These are phyloP conservation scores for Coriolopsis trogii DNA, from an alignment of 1,284 basidiomycete genomes.

Conservation along the genomic window DNA sequence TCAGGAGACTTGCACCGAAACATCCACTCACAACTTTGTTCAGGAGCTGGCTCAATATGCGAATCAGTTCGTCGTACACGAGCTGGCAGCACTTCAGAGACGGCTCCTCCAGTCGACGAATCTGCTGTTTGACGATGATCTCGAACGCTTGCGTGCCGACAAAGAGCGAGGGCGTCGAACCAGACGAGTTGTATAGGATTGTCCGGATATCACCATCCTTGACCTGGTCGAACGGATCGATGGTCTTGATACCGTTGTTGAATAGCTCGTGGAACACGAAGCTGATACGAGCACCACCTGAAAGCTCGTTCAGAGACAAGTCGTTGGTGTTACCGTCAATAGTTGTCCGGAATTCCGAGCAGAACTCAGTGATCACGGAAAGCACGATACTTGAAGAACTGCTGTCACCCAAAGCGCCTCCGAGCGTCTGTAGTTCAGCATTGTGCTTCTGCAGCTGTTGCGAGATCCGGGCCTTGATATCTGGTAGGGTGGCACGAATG, in stretches of 20 bases:
- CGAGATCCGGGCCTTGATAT: constrained; percentile 94
- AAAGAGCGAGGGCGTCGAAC: constrained; percentile 94
- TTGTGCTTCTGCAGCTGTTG: constrained; percentile 88
- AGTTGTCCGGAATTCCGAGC: constrained; percentile 92
- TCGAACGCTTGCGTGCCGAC: constrained; percentile 97
- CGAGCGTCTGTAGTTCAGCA: constrained; percentile 83
- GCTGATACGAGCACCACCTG: constrained; percentile 95
- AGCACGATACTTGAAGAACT: constrained; percentile 91
- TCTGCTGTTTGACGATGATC: constrained; percentile 98
- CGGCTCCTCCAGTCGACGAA: constrained; percentile 94
- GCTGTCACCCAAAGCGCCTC: constrained; percentile 84
- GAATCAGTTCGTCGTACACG: constrained; percentile 96
- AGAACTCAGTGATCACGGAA: constrained; percentile 97
- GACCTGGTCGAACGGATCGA: constrained; percentile 98
- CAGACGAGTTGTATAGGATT: constrained; percentile 96
- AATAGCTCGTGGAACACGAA: constrained; percentile 99
- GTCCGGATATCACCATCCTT: constrained; percentile 98
- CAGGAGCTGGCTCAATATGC: constrained; percentile 91
- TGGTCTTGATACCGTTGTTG: constrained; percentile 93
- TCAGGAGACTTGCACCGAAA: constrained; percentile 12
- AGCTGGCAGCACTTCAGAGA: constrained; percentile 91
- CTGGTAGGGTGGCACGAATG: constrained; percentile 90
- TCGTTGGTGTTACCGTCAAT: constrained; percentile 99
- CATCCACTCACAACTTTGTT: constrained; percentile 78
- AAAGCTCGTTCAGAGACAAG: constrained; percentile 91